Evolutionary conservation across 1,139 yeast species (phyloP).

Genomic region (Yamadazyma pseudoaaseri): DNA sequence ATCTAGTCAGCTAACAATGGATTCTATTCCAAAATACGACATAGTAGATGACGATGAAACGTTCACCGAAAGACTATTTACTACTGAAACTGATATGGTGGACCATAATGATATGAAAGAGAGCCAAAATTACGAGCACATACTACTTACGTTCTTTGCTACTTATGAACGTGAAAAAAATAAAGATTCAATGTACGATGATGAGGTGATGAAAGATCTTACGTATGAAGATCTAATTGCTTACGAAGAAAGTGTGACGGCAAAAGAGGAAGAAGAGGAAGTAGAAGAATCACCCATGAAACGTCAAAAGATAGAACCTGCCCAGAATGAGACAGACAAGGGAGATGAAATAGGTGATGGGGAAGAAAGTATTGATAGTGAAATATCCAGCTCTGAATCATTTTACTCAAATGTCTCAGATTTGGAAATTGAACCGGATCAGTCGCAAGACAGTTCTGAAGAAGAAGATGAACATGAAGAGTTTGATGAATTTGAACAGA

Average conservation of each 20-base stretch:
- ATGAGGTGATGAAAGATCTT: slow-evolving; percentile 12
- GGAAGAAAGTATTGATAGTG: no score
- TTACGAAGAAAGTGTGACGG: not conserved
- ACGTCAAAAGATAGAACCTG: not conserved
- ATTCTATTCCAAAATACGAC: slow-evolving; percentile 8
- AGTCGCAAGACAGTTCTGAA: no score
- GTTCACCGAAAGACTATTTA: slow-evolving; percentile 8
- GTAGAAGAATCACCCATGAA: not conserved
- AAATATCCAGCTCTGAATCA: not conserved
- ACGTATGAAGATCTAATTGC: slow-evolving; percentile 2
- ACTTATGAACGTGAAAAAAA: slow-evolving; percentile 11
- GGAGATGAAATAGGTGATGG: no score
- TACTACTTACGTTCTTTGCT: slow-evolving; percentile 15
- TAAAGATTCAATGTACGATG: slow-evolving; percentile 11
- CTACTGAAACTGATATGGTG: slow-evolving; percentile 11
- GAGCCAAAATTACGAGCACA: slow-evolving; percentile 23
- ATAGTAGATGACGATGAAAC: slow-evolving; percentile 7
- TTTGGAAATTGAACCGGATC: not conserved
- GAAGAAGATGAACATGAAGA: no score
- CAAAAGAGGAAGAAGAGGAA: not conserved
- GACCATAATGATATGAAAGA: slow-evolving; percentile 19
- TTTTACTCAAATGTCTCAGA: not conserved
- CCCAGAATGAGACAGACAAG: no score
- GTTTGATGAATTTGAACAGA: no score
- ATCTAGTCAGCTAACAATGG: slow-evolving; percentile 4